Base-by-base conservation (phyloP, 441 rosid species). In the Theobroma grandiflorum region DNA sequence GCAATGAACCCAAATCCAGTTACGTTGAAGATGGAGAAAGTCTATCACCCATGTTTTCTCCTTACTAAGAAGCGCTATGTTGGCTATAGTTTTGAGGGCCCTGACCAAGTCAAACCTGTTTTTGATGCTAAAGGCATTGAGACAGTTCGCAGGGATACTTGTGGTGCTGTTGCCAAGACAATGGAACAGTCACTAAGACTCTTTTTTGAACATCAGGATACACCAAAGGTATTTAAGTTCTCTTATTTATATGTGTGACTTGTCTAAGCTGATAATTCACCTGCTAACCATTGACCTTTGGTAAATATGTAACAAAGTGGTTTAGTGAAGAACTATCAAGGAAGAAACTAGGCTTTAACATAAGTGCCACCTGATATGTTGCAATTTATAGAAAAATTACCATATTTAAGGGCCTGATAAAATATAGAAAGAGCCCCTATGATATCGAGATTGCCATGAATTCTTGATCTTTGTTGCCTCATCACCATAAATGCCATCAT, bases 51-150 rank as follows among this genome's bases (percentile, higher is more conserved):
- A 37, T 94, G 98, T 87, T 97, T 97, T 88, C 99, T 97, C 74
- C 95, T 97, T 68, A 94, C 98, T 18, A 97, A 97, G 93, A 97
- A 97, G 85, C 96, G 98, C 5, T 95, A 94, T 82, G 99, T 95
- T 55, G 99, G 99, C 69, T 95, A 95, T 87, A 97, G 98, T 84
- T 97, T 91, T 68, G 99, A 94, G 87, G 92, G 83, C 82, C 87
- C 91, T 10, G 90, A 93, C 84, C 97, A 95, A 89, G 78, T 55
- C 14, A 86, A 91, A 82, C 99, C 99, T 77, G 63, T 81, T 20
- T 95, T 93, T 88, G 99, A 97, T 87, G 99, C 99, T 78, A 97
- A 95, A 86, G 99, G 99, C 67, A 95, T 95, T 45, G 99, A 97
- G 88, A 94, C 99, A 79, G 99, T 97, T 81, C 94, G 99, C 37